Percentiles rank a stretch among this genome's conserved stretches.
These are phyloP conservation scores for Epichloe sylvatica DNA, from an alignment of 2,329 filamentous ascomycete genomes.

Conservation along the genomic window DNA sequence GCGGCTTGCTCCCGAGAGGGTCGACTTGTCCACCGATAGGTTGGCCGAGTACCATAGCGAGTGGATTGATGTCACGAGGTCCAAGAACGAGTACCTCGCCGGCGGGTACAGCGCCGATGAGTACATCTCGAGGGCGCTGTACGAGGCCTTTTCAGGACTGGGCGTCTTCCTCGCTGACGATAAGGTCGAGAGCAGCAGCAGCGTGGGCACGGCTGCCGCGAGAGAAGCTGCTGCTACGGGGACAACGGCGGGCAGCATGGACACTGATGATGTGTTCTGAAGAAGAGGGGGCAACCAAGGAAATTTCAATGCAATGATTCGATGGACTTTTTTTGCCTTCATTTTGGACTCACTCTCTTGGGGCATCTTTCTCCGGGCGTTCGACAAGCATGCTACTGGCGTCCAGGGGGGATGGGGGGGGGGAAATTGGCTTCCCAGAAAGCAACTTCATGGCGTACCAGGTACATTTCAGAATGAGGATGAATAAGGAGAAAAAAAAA, in stretches of 20 bases:
- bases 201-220: constrained; percentile 20
- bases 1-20: constrained; percentile 53
- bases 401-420: no score
- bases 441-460: no score
- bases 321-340: neutral
- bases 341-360: neutral
- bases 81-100: constrained; percentile 51
- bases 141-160: constrained; percentile 80
- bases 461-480: no score
- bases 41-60: constrained; percentile 60
- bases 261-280: constrained; percentile 34
- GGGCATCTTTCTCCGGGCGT: neutral
- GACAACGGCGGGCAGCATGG: constrained; percentile 26
- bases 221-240: constrained; percentile 22
- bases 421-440: no score
- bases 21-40: constrained; percentile 34
- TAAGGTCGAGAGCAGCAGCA: constrained; percentile 28
- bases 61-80: constrained; percentile 53
- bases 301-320: neutral
- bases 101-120: constrained; percentile 76
- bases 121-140: constrained; percentile 67
- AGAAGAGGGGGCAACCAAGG: neutral
- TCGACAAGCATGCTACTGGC: no score
- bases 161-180: constrained; percentile 81
- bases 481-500: no score